Evolutionary conservation across 306 rosid species (phyloP).

Genomic region (Psophocarpus tetragonolobus): DNA sequence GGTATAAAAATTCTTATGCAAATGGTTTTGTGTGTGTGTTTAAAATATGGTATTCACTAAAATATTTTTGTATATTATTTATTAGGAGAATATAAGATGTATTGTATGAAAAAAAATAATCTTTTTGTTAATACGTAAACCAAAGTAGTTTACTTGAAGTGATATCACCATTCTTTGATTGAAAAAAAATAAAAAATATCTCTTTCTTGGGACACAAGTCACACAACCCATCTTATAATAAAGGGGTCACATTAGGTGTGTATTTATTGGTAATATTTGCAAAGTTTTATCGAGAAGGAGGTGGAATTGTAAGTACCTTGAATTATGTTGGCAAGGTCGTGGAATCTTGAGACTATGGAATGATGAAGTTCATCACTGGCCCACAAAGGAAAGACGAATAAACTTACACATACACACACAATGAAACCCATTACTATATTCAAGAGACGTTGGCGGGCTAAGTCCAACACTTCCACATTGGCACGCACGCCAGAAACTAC

Average conservation of each 20-base stretch:
- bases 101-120: not conserved
- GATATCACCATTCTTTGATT: not conserved
- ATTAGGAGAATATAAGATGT: not conserved
- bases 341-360: slow-evolving; percentile 56
- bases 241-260: not conserved
- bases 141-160: not conserved
- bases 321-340: slow-evolving; percentile 56
- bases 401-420: slow-evolving; percentile 59
- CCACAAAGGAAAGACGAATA: slow-evolving; percentile 76
- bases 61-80: not conserved
- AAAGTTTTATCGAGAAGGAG: too few relatives aligned
- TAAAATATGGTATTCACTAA: not conserved
- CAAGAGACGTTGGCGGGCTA: slow-evolving; percentile 70
- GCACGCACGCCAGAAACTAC: slow-evolving; percentile 72
- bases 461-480: slow-evolving; percentile 43
- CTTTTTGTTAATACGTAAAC: not conserved
- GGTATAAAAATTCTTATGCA: not conserved
- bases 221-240: not conserved
- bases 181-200: too few relatives aligned
- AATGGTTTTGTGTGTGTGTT: not conserved
- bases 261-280: not conserved
- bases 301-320: slow-evolving; percentile 66
- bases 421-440: slow-evolving; percentile 68
- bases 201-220: not conserved
- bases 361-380: slow-evolving; percentile 87